Percentiles rank a stretch among this genome's conserved stretches.
These are phyloP conservation scores for Phlyctochytrium arcticum DNA, from an alignment of 192 early-diverging fungal species.

Conservation along the genomic window DNA sequence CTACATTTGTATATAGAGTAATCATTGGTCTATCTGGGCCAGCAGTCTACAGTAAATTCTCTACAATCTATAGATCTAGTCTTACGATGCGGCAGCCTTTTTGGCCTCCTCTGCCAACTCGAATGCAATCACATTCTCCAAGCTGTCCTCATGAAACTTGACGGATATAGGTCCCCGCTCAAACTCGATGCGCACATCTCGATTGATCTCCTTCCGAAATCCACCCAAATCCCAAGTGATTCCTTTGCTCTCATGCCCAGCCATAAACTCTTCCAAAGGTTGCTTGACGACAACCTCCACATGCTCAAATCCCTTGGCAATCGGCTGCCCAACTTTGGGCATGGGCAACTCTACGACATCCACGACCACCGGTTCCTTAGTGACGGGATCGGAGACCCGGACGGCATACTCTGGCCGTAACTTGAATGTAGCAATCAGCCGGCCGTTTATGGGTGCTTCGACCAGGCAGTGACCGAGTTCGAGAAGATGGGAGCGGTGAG, in stretches of 20 bases:
- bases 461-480: conserved; percentile 9
- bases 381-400: not conserved
- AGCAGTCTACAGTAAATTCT: too few relatives aligned
- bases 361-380: not conserved
- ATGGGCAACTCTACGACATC: conserved; percentile 30
- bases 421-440: conserved; percentile 29
- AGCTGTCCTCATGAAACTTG: conserved; percentile 28
- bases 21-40: too few relatives aligned
- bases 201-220: conserved; percentile 16
- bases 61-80: too few relatives aligned
- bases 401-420: conserved; percentile 18
- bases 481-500: not conserved
- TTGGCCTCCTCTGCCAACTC: conserved; percentile 17
- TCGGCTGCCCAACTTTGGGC: conserved; percentile 22
- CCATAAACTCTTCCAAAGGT: conserved; percentile 23
- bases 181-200: conserved; percentile 22
- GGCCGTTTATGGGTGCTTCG: conserved; percentile 23
- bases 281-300: conserved; percentile 25
- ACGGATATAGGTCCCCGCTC: conserved; percentile 14
- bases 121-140: conserved; percentile 31
- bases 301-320: conserved; percentile 26
- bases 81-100: too few relatives aligned
- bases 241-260: not conserved
- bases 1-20: too few relatives aligned
- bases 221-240: conserved; percentile 16